These are phyloP conservation scores for Candida stauntonica DNA, from an alignment of 805 yeast genomes.

Conservation along the genomic window DNA sequence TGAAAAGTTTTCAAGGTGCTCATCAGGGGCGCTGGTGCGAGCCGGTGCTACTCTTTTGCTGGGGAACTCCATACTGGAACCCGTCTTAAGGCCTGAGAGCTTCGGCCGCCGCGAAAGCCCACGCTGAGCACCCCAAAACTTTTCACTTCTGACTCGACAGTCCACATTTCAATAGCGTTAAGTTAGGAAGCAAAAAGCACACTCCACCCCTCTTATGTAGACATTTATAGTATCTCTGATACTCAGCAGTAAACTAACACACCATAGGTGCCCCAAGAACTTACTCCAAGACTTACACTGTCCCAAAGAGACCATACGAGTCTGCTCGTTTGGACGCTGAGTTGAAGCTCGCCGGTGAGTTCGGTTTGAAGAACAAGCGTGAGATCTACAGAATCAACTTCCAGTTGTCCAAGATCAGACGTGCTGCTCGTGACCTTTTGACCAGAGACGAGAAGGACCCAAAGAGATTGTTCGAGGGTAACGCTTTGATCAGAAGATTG, in stretches of 20 bases:
- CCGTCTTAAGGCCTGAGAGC: too few relatives aligned
- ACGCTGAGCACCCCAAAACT: background rate
- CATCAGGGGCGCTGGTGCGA: too few relatives aligned
- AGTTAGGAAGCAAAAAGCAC: conserved; percentile 9
- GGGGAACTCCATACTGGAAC: too few relatives aligned
- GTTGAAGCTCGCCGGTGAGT: conserved; percentile 99
- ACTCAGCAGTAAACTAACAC: conserved; percentile 16
- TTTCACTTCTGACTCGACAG: background rate
- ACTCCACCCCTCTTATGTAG: conserved; percentile 12
- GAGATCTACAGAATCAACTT: conserved; percentile 99
- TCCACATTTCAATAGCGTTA: conserved; percentile 3
- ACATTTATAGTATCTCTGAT: background rate
- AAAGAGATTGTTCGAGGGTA: conserved; percentile 99
- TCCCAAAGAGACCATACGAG: conserved; percentile 99
- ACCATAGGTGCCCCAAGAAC: conserved; percentile 93
- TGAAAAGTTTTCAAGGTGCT: conserved; percentile 9
- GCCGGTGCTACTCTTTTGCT: too few relatives aligned
- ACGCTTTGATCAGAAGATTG: conserved; percentile 99
- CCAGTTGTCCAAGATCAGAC: conserved; percentile 99
- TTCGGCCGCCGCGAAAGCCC: too few relatives aligned
- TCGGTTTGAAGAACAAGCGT: conserved; percentile 99
- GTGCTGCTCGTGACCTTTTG: conserved; percentile 99
- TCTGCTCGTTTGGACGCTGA: conserved; percentile 99
- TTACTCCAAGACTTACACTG: conserved; percentile 98
- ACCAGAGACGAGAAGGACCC: conserved; percentile 99